Conservation (phyloP, 352 stramenopile species). For the Globisporangium heterothallicum region DNA sequence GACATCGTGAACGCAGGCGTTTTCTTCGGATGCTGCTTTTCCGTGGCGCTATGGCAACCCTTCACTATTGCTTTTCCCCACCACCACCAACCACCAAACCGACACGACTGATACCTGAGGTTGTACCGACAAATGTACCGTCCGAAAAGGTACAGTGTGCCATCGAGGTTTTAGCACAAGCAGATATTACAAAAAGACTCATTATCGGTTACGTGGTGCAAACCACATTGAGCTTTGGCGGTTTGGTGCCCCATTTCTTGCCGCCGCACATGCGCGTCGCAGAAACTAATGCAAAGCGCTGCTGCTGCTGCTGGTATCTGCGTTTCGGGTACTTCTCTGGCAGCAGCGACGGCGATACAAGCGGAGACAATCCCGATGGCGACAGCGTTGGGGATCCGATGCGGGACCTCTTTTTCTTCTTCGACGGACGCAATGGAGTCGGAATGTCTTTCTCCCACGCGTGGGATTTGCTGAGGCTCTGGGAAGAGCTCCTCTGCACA, state of each 20-base stretch:
- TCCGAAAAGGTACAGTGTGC: conserved; percentile 1
- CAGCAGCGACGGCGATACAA: conserved; percentile 22
- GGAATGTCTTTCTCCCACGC: conserved; percentile 30
- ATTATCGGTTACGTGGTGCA: conserved; percentile 11
- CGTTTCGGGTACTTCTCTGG: conserved; percentile 28
- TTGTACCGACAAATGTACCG: no score
- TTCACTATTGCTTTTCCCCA: not conserved
- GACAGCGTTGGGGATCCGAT: conserved; percentile 25
- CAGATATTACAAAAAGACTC: no score
- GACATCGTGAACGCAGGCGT: conserved; percentile 48
- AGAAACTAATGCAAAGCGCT: conserved; percentile 21
- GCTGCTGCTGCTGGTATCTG: conserved; percentile 24
- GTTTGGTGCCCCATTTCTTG: conserved; percentile 12
- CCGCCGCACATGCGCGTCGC: conserved; percentile 23
- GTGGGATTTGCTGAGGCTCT: conserved; percentile 16
- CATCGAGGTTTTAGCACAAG: no score
- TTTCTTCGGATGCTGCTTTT: not conserved
- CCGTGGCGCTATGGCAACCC: not conserved
- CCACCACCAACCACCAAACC: conserved; percentile 14
- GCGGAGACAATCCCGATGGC: conserved; percentile 18
- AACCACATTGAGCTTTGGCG: conserved; percentile 11
- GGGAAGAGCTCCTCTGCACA: conserved; percentile 14
- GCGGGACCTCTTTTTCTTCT: conserved; percentile 65
- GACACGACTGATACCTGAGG: no score
- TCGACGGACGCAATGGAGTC: conserved; percentile 21